Conservation (phyloP, 192 early-diverging fungal species). For the Chytriomyces sp. region DNA sequence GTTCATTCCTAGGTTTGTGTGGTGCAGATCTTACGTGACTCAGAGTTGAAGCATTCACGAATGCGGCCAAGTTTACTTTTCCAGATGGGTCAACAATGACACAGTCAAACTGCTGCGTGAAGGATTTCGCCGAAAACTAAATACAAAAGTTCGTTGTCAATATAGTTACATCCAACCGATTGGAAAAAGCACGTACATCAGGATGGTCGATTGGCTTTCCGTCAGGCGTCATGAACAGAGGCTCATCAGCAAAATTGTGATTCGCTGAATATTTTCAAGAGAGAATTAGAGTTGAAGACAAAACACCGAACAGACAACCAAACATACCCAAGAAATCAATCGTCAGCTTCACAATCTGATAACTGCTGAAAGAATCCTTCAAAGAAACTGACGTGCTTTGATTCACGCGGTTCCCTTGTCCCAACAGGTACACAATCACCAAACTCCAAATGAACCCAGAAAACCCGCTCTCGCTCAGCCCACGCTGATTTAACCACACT, state of each 20-base stretch:
- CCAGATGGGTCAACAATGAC: conserved; percentile 87
- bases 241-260: conserved; percentile 67
- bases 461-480: conserved; percentile 54
- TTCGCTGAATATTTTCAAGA: conserved; percentile 40
- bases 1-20: background rate
- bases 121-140: conserved; percentile 66
- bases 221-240: conserved; percentile 74
- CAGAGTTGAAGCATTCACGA: conserved; percentile 67
- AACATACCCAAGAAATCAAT: conserved; percentile 76
- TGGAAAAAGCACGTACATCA: conserved; percentile 47
- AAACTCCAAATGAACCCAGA: conserved; percentile 83
- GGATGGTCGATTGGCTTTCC: conserved; percentile 53
- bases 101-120: conserved; percentile 70
- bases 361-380: conserved; percentile 73
- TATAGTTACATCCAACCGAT: conserved; percentile 25
- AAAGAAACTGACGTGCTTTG: conserved; percentile 2
- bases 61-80: conserved; percentile 79
- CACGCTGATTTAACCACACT: conserved; percentile 85
- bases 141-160: conserved; percentile 32
- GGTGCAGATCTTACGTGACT: conserved; percentile 55
- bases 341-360: conserved; percentile 84
- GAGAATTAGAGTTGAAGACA: background rate
- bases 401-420: conserved; percentile 52
- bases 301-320: conserved; percentile 17
- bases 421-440: conserved; percentile 87